phyloP scores from a whole-genome alignment of 352 stramenopile genomes.

The Pythium diclinum region DNA sequence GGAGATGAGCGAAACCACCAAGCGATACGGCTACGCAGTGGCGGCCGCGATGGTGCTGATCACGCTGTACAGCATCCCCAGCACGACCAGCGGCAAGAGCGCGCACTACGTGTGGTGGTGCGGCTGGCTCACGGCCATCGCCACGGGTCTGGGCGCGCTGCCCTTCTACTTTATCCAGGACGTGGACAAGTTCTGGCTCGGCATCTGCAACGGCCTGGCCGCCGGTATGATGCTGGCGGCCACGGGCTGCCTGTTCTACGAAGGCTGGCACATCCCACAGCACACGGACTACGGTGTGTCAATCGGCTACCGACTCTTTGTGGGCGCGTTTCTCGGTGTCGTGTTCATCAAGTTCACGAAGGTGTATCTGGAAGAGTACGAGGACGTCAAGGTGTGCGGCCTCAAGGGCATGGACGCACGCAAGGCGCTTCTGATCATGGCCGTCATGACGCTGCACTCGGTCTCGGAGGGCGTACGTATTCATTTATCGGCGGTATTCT shows the following conservation, averaged over 20 bases:
- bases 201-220: slow-evolving; percentile 93
- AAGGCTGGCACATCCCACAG: slow-evolving; percentile 87
- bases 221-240: slow-evolving; percentile 98
- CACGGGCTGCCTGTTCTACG: slow-evolving; percentile 92
- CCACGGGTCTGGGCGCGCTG: slow-evolving; percentile 93
- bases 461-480: slow-evolving; percentile 94
- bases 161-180: slow-evolving; percentile 94
- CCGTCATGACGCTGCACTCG: slow-evolving; percentile 98
- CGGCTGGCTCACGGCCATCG: slow-evolving; percentile 96
- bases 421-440: slow-evolving; percentile 96
- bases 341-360: slow-evolving; percentile 97
- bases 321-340: slow-evolving; percentile 92
- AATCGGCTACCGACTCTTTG: slow-evolving; percentile 72
- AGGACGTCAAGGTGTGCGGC: slow-evolving; percentile 90
- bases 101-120: slow-evolving; percentile 95
- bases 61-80: slow-evolving; percentile 62
- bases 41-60: slow-evolving; percentile 52
- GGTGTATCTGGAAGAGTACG: slow-evolving; percentile 92
- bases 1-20: slow-evolving; percentile 26
- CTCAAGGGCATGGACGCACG: slow-evolving; percentile 81
- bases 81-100: slow-evolving; percentile 46
- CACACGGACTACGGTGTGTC: slow-evolving; percentile 64
- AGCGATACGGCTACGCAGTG: slow-evolving; percentile 43
- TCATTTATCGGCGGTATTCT: not conserved
- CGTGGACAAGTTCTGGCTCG: slow-evolving; percentile 93